Evolutionary conservation across 2,329 filamentous ascomycete genomes (phyloP).

Genomic region (Emydomyces testavorans): DNA sequence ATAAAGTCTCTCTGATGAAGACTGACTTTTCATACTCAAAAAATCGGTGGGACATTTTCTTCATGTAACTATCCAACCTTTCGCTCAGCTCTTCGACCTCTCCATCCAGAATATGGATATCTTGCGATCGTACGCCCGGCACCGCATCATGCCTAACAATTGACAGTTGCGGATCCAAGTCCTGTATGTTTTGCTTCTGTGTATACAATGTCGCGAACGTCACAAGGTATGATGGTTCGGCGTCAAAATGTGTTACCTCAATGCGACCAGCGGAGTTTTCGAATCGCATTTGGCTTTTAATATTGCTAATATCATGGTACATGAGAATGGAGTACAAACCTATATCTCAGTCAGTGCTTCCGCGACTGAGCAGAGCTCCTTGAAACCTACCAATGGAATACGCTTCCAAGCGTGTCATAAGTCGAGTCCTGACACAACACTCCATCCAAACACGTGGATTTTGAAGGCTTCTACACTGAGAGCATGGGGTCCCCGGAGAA

Average conservation of each 20-base stretch:
- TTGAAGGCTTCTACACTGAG: constrained; percentile 48
- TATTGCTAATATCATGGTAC: constrained; percentile 40
- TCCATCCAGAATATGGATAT: constrained; percentile 40
- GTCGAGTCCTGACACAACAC: constrained; percentile 47
- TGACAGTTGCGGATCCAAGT: constrained; percentile 34
- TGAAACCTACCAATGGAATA: constrained; percentile 42
- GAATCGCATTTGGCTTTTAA: constrained; percentile 40
- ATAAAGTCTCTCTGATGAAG: constrained; percentile 42
- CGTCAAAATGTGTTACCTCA: constrained; percentile 46
- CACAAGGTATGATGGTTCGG: constrained; percentile 37
- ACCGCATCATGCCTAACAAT: constrained; percentile 29
- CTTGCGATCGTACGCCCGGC: constrained; percentile 28
- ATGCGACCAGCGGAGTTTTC: constrained; percentile 42
- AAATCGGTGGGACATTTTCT: constrained; percentile 37
- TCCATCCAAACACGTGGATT: constrained; percentile 51
- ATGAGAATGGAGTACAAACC: constrained; percentile 43
- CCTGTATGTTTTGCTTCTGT: constrained; percentile 28
- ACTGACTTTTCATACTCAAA: constrained; percentile 40
- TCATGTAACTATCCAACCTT: constrained; percentile 45
- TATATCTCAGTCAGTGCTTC: constrained; percentile 13
- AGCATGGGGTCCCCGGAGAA: constrained; percentile 49
- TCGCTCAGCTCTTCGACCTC: constrained; percentile 41
- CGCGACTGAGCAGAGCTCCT: no score
- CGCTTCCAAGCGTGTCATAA: constrained; percentile 47
- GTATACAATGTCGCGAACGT: constrained; percentile 37